Conservation (phyloP, 768 basidiomycete species). For the Rhizopogon vesiculosus region DNA sequence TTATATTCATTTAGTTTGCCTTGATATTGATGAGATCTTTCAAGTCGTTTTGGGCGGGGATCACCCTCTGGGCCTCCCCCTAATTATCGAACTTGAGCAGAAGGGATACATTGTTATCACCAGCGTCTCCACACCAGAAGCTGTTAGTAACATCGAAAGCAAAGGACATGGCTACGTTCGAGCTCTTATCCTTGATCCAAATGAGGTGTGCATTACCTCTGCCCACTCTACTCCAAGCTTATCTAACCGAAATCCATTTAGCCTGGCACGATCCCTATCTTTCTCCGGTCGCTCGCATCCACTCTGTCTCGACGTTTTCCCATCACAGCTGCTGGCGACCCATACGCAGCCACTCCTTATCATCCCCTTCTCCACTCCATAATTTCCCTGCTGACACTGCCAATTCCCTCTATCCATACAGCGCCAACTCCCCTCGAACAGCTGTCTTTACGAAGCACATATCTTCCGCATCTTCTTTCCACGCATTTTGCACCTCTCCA, state of each 20-base stretch:
- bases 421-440: conserved; percentile 64
- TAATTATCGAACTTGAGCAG: conserved; percentile 70
- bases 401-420: conserved; percentile 30
- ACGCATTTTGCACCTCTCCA: conserved; percentile 77
- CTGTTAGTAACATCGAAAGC: conserved; percentile 59
- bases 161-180: conserved; percentile 71
- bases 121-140: conserved; percentile 67
- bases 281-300: conserved; percentile 77
- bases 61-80: conserved; percentile 60
- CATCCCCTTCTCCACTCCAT: conserved; percentile 74
- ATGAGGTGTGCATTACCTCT: conserved; percentile 45
- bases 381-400: conserved; percentile 68
- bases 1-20: neutral
- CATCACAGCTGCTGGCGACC: conserved; percentile 73
- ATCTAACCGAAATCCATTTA: conserved; percentile 24
- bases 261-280: conserved; percentile 69
- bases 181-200: conserved; percentile 76
- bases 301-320: conserved; percentile 82
- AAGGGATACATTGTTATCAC: conserved; percentile 81
- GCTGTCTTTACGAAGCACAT: conserved; percentile 54
- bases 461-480: conserved; percentile 66
- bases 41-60: conserved; percentile 83
- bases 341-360: conserved; percentile 60
- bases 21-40: neutral
- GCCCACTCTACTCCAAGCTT: neutral